Conservation (phyloP, 2,329 filamentous ascomycete genomes). For the Tolypocladium amazonense region DNA sequence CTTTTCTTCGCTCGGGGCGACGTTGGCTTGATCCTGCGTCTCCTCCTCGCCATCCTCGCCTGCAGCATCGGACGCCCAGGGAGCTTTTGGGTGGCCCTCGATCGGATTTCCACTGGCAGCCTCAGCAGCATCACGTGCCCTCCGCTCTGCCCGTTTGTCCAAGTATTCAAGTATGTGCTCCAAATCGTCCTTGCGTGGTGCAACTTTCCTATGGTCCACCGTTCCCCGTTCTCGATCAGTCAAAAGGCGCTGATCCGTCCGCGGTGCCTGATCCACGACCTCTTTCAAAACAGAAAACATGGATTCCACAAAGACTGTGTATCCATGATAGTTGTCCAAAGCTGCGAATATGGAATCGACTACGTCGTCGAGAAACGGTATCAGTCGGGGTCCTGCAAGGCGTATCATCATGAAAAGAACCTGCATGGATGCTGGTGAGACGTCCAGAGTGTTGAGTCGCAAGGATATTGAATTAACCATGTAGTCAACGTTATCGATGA, state of each 20-base stretch:
- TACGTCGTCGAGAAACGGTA: slow-evolving; percentile 87
- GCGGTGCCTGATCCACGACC: slow-evolving; percentile 72
- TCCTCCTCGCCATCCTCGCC: slow-evolving; percentile 23
- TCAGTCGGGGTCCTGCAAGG: slow-evolving; percentile 67
- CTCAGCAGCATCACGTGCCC: slow-evolving; percentile 25
- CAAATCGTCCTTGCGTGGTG: slow-evolving; percentile 23
- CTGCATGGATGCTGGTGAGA: slow-evolving; percentile 82
- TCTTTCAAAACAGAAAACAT: slow-evolving; percentile 76
- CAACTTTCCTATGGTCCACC: slow-evolving; percentile 31
- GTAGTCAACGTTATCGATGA: slow-evolving; percentile 90
- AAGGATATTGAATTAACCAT: slow-evolving; percentile 88
- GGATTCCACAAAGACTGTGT: slow-evolving; percentile 72
- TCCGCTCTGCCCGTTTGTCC: slow-evolving; percentile 38
- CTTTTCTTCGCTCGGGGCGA: slow-evolving; percentile 33
- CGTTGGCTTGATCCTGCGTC: slow-evolving; percentile 22
- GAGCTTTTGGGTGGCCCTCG: slow-evolving; percentile 18
- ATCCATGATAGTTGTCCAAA: slow-evolving; percentile 91
- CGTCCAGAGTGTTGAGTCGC: slow-evolving; percentile 82
- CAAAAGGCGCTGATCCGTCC: slow-evolving; percentile 38
- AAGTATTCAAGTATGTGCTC: slow-evolving; percentile 45
- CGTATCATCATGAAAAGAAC: slow-evolving; percentile 92
- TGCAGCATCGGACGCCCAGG: slow-evolving; percentile 25
- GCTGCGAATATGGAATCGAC: slow-evolving; percentile 86
- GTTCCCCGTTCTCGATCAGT: slow-evolving; percentile 24
- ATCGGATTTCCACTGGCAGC: slow-evolving; percentile 16